phyloP scores from a whole-genome alignment of 2,329 filamentous ascomycete genomes.

The Trichoderma semiorbis region DNA sequence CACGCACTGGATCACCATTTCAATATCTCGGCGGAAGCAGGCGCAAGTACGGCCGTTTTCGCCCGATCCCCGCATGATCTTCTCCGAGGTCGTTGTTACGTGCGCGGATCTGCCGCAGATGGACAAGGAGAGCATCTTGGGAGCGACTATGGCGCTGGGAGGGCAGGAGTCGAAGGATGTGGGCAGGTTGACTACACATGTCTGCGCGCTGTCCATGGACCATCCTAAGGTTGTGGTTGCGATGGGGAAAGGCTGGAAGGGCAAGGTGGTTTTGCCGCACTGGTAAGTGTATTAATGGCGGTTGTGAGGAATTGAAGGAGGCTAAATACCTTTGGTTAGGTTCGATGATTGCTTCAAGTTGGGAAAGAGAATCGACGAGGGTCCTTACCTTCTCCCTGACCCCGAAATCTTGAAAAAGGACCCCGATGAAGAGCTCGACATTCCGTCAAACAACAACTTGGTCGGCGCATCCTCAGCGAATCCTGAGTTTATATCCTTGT shows the following conservation, averaged over 20 bases:
- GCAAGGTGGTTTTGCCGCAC: conserved; percentile 87
- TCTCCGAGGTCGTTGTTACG: conserved; percentile 77
- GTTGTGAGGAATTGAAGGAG: too few species aligned
- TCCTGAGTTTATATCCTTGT: conserved; percentile 42
- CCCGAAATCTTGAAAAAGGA: conserved; percentile 71
- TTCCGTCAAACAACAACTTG: conserved; percentile 58
- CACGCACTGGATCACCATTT: conserved; percentile 73
- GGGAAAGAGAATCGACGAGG: conserved; percentile 84
- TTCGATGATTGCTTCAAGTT: conserved; percentile 96
- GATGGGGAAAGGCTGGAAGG: conserved; percentile 60
- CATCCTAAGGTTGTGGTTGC: conserved; percentile 67
- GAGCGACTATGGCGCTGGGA: conserved; percentile 84
- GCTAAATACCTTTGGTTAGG: too few species aligned
- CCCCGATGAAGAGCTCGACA: conserved; percentile 53
- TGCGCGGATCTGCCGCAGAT: conserved; percentile 80
- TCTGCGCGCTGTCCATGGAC: conserved; percentile 76
- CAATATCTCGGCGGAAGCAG: conserved; percentile 64
- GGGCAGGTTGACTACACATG: conserved; percentile 75
- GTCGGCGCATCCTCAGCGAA: conserved; percentile 60
- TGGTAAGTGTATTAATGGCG: too few species aligned
- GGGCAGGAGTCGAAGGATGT: conserved; percentile 73
- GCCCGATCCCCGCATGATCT: conserved; percentile 86
- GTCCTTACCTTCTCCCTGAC: conserved; percentile 80
- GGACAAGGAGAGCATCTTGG: conserved; percentile 89
- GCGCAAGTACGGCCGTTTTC: conserved; percentile 80